Evolutionary conservation across 768 basidiomycete genomes (phyloP), one percentile per base, ranked within the genome.

Genomic region (Lepiota brunneoincarnata): DNA sequence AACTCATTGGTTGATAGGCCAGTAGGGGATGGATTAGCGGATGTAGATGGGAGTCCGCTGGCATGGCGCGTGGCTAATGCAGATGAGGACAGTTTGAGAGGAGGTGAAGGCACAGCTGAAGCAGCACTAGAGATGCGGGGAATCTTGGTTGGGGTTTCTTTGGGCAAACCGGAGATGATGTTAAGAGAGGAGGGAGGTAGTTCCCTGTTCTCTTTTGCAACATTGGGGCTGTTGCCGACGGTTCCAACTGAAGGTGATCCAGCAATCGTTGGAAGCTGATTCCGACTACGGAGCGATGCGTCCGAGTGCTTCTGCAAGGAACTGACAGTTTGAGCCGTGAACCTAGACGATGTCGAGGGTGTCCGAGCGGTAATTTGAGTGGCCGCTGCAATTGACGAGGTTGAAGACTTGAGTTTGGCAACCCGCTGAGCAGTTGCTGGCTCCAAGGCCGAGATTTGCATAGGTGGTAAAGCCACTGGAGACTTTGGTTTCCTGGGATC

Each of bases 81-180:
- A 15, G 75, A 73, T 14, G 68, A 63, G 15, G 82, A 76, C n/a
- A 75, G 73, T 60, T 84, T 85, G 51, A 82, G 67, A 39, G 87
- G 79, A 12, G 91, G 91, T 6, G 91, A 91, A 43, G 82, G 79
- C 49, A 79, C 80, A 9, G 87, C 83, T 4, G 91, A 89, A 2
- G 87, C 84, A 31, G 87, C 81, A 63, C 90, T 90, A n/a, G 91
- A 88, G 37, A 95, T 93, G 21, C 92, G 89, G 43, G 92, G 92
- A 62, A 94, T 95, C 74, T 93, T 94, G 17, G 92, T 95, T 2
- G 92, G 92, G 0, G 93, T 93, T 64, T 92, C 91, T 69, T 93
- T 93, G 4, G 80, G 67, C 52, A 85, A 69, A 9, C 75, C 71
- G 24, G 78, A 73, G 2, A 74, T 62, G 14, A 81, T 73, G 59